Base-by-base conservation (phyloP, 2,329 filamentous ascomycete species). In the Tricladium varicosporioides region DNA sequence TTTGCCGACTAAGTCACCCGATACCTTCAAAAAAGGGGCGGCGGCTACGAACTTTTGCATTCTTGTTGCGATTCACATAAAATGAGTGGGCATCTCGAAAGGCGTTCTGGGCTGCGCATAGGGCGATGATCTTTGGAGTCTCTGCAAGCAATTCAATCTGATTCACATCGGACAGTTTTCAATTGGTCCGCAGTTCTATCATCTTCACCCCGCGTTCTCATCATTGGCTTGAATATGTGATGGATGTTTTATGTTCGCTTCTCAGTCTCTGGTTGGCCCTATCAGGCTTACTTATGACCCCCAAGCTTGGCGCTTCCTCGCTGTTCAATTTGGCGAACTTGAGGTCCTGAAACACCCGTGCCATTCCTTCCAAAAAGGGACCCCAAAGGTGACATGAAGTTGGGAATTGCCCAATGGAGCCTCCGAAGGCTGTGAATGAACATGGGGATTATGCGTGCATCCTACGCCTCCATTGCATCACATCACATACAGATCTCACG, bases 1-100 rank as follows among this genome's bases (percentile, higher is more conserved):
- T 71, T 72, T 56, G 65, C 63, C 2, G 68, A 70, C 62, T 70
- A 54, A 62, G 45, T 36, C 15, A 16, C 18, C 52, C 33, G 27
- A n/a, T 51, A 2, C 32, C 19, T 52, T 52, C 27, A 22, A 46
- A 44, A 45, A 32, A 27, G 33, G 11, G 53, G 19, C 48, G 56
- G 56, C 56, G 51, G 56, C 51, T 54, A 54, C 40, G 32, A 33
- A 46, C 15, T 50, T 45, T 9, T 27, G 49, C 16, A 16, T 18
- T 46, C 45, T 53, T 18, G 33, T 44, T 47, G 42, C 15, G 32
- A 40, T 42, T 53, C 44, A 42, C 51, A 53, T 47, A 19, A 16
- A 46, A 47, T 46, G 51, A 53, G 19, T 46, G 51, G 43, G 51
- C 27, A 43, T 56, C 19, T 43, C 33, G 19, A 11, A 46, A 18